Conservation (phyloP, 805 yeast genomes). For the Starmerella etchellsii region DNA sequence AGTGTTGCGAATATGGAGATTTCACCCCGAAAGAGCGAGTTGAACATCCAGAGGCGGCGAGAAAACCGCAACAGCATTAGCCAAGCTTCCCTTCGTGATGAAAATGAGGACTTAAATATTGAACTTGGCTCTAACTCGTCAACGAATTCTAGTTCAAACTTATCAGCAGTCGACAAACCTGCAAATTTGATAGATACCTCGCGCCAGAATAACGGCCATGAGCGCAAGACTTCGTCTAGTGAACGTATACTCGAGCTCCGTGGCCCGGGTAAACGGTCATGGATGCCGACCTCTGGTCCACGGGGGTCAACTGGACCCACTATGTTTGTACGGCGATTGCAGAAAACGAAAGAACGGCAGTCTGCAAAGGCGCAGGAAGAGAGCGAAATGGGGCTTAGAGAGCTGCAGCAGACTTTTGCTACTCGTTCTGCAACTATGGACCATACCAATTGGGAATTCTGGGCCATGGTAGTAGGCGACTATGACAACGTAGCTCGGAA, state of each 20-base stretch:
- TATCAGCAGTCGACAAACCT: too few species aligned
- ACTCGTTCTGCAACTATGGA: constrained; percentile 12
- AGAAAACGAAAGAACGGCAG: constrained; percentile 17
- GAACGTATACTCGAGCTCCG: constrained; percentile 13
- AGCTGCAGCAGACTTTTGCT: constrained; percentile 28
- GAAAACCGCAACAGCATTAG: background rate
- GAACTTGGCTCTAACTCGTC: background rate
- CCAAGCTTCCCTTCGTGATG: background rate
- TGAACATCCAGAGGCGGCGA: background rate
- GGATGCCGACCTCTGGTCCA: constrained; percentile 3
- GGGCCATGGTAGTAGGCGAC: constrained; percentile 73
- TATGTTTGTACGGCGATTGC: constrained; percentile 20
- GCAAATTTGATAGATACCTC: too few species aligned
- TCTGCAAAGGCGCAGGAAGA: constrained; percentile 37
- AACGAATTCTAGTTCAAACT: background rate
- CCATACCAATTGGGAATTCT: constrained; percentile 42
- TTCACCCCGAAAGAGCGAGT: background rate
- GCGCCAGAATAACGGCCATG: background rate
- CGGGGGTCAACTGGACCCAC: constrained; percentile 3
- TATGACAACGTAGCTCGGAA: constrained; percentile 53
- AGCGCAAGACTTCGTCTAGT: constrained; percentile 1
- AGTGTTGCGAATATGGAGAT: background rate
- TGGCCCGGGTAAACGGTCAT: constrained; percentile 13
- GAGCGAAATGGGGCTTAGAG: constrained; percentile 32
- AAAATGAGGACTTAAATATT: background rate